Percentiles rank a stretch among this genome's conserved stretches.
These are phyloP conservation scores for Lablab purpureus DNA, from an alignment of 306 rosid genomes.

Conservation along the genomic window DNA sequence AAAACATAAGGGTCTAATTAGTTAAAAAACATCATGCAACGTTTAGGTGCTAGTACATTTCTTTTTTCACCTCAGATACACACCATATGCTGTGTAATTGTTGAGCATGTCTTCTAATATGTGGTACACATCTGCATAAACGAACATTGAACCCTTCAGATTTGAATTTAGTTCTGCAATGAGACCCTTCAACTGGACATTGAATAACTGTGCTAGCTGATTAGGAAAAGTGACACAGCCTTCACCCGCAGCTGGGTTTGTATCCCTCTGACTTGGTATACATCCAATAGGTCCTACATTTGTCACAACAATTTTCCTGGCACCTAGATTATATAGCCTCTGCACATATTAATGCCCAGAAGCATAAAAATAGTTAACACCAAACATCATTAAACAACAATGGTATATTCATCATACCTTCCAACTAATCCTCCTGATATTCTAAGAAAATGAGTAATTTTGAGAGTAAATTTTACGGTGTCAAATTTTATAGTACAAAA, in stretches of 20 bases:
- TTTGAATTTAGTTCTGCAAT: slow-evolving; percentile 51
- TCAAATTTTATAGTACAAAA: too few relatives aligned
- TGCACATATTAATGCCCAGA: slow-evolving; percentile 42
- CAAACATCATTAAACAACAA: neutral
- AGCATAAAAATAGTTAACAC: neutral
- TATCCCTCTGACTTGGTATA: slow-evolving; percentile 70
- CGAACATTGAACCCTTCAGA: slow-evolving; percentile 57
- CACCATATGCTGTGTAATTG: slow-evolving; percentile 61
- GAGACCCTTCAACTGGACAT: slow-evolving; percentile 56
- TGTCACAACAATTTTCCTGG: slow-evolving; percentile 58
- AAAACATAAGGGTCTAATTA: neutral
- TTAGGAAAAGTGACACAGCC: slow-evolving; percentile 57
- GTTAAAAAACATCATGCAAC: neutral
- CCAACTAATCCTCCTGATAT: neutral
- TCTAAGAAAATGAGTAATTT: too few relatives aligned
- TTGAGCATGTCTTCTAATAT: slow-evolving; percentile 61
- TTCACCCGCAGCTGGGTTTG: slow-evolving; percentile 53
- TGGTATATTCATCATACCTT: neutral
- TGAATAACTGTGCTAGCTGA: slow-evolving; percentile 59
- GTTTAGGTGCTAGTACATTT: too few relatives aligned
- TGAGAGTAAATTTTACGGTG: too few relatives aligned
- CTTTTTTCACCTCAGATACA: neutral
- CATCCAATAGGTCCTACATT: slow-evolving; percentile 82
- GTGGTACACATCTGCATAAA: slow-evolving; percentile 67
- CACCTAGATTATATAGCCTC: slow-evolving; percentile 72